A percentile compares a stretch with the other conserved stretches of the same genome.
Conservation (phyloP, 371 early-diverging fungal species). For the Mortierella sp. region DNA sequence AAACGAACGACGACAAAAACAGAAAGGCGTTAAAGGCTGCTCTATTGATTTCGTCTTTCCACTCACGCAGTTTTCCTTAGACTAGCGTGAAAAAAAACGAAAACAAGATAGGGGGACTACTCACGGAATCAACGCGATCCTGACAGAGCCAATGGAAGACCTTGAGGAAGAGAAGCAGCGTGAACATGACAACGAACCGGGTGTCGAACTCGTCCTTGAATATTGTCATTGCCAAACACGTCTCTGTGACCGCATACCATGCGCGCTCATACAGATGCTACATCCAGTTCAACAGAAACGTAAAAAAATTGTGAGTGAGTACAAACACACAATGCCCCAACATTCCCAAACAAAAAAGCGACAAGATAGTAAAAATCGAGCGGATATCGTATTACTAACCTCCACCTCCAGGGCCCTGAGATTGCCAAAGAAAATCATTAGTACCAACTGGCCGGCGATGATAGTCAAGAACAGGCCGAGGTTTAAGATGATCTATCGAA, state of each 20-base stretch:
- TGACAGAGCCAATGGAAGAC: constrained; percentile 96
- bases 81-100: neutral
- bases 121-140: constrained; percentile 93
- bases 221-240: constrained; percentile 95
- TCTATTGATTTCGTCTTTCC: neutral
- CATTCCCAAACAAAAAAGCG: neutral
- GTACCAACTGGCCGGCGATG: constrained; percentile 80
- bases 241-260: constrained; percentile 97
- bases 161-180: constrained; percentile 87
- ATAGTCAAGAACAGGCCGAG: constrained; percentile 85
- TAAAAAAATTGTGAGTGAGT: neutral
- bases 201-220: constrained; percentile 95
- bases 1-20: no score
- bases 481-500: constrained; percentile 79
- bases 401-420: constrained; percentile 94
- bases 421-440: constrained; percentile 89
- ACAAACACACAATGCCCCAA: neutral
- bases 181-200: constrained; percentile 86
- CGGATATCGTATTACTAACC: constrained; percentile 57
- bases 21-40: no score
- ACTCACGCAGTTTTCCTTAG: neutral
- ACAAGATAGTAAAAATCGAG: neutral
- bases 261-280: constrained; percentile 95
- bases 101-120: constrained; percentile 38
- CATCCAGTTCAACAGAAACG: neutral